Evolutionary conservation across 139 green algal genomes (phyloP).

Genomic region (Raphidocelis subcapitata): DNA sequence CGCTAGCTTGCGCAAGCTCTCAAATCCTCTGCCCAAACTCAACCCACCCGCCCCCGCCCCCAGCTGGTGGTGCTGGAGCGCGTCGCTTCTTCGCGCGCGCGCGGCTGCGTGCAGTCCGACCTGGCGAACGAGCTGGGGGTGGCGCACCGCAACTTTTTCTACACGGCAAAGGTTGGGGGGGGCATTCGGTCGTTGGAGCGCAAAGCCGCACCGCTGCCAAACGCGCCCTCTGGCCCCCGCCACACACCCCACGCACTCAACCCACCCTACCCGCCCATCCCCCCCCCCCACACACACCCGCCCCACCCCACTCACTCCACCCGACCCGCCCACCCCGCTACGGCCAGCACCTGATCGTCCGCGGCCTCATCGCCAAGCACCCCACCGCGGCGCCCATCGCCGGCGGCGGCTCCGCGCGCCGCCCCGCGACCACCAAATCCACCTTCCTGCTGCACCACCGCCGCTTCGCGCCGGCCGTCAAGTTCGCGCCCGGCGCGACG

Average conservation of each 20-base stretch:
- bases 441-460: conserved; percentile 57
- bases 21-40: too few relatives aligned
- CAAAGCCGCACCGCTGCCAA: background rate
- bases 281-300: too few relatives aligned
- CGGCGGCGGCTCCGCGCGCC: background rate
- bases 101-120: conserved; percentile 53
- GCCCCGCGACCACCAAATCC: background rate
- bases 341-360: conserved; percentile 54
- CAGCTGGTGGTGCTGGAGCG: conserved; percentile 48
- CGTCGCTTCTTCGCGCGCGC: conserved; percentile 31
- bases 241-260: background rate
- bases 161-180: conserved; percentile 59
- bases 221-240: background rate
- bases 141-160: conserved; percentile 67
- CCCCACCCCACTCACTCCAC: too few relatives aligned
- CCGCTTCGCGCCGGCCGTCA: conserved; percentile 45
- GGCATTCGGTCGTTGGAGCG: background rate
- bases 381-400: conserved; percentile 28
- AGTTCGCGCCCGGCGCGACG: conserved; percentile 35
- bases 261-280: background rate
- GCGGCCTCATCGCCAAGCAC: conserved; percentile 49
- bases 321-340: too few relatives aligned
- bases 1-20: too few relatives aligned
- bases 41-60: too few relatives aligned
- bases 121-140: conserved; percentile 42